phyloP scores from a whole-genome alignment of 1,284 basidiomycete species.

The Flammula alnicola region DNA sequence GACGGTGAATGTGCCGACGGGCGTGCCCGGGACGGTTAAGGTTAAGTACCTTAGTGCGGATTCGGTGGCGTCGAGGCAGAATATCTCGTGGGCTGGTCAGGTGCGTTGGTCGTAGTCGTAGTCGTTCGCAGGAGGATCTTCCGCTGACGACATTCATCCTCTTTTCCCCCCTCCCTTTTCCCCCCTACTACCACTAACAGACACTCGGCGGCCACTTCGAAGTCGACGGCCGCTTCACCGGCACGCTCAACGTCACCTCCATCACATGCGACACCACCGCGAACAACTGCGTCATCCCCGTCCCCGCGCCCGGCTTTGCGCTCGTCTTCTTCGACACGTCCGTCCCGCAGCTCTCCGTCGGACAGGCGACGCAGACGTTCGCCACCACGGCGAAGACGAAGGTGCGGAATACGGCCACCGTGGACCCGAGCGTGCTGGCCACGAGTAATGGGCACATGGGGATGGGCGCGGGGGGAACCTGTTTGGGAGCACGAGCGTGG shows the following conservation, averaged over 20 bases:
- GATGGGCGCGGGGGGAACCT: constrained; percentile 18
- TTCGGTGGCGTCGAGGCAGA: too few species aligned
- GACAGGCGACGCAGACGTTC: constrained; percentile 53
- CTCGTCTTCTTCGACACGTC: constrained; percentile 67
- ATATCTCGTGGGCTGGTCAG: constrained; percentile 80
- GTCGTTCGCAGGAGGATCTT: too few species aligned
- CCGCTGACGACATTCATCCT: too few species aligned
- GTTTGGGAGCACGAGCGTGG: constrained; percentile 13
- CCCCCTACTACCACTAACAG: constrained; percentile 23
- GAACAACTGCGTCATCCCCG: constrained; percentile 59
- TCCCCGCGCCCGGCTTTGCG: constrained; percentile 72
- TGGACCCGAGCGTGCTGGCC: constrained; percentile 46
- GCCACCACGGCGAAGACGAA: constrained; percentile 56
- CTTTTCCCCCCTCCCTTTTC: background rate
- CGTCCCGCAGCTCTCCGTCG: constrained; percentile 39
- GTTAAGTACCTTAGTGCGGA: too few species aligned
- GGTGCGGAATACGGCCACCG: constrained; percentile 49
- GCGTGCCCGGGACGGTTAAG: constrained; percentile 51
- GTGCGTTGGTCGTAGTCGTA: too few species aligned
- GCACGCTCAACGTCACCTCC: constrained; percentile 52
- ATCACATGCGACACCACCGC: constrained; percentile 51
- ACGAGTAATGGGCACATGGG: constrained; percentile 57
- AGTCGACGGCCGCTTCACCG: constrained; percentile 66
- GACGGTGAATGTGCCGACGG: constrained; percentile 51
- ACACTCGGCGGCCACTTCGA: constrained; percentile 66